These are phyloP conservation scores for Candida xiaguanensis DNA, from an alignment of 805 yeast species.

Conservation along the genomic window DNA sequence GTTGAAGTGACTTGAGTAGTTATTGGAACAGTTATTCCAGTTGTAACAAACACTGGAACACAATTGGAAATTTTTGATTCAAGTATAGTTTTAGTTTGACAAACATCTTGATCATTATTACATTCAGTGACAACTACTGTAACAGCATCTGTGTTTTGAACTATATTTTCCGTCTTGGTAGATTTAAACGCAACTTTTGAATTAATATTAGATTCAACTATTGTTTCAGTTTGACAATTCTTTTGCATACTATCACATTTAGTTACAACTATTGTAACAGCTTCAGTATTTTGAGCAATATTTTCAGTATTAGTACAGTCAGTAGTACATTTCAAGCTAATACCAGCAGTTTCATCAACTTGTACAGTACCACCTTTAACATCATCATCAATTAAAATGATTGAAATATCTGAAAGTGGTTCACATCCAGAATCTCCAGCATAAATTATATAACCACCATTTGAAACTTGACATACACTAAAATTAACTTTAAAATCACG, in stretches of 20 bases:
- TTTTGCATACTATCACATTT: constrained; percentile 3
- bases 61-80: not conserved
- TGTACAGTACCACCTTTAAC: no score
- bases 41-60: no score
- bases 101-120: not conserved
- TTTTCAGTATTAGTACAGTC: no score
- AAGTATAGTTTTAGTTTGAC: not conserved
- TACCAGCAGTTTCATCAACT: no score
- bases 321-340: no score
- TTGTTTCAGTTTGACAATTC: not conserved
- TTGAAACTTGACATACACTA: constrained; percentile 1
- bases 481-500: constrained; percentile 1
- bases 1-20: constrained; percentile 3
- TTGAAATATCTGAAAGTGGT: not conserved
- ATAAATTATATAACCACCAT: not conserved
- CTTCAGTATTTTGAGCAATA: not conserved
- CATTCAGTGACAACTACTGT: constrained; percentile 6
- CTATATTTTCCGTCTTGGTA: no score
- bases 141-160: no score
- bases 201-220: no score
- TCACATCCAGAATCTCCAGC: not conserved
- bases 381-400: not conserved
- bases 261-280: constrained; percentile 3
- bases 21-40: not conserved
- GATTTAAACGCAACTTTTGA: constrained; percentile 1